A percentile compares a stretch with the other conserved stretches of the same genome.
Evolutionary conservation across 2,329 filamentous ascomycete species (phyloP).

Genomic region (Ilyonectria destructans): DNA sequence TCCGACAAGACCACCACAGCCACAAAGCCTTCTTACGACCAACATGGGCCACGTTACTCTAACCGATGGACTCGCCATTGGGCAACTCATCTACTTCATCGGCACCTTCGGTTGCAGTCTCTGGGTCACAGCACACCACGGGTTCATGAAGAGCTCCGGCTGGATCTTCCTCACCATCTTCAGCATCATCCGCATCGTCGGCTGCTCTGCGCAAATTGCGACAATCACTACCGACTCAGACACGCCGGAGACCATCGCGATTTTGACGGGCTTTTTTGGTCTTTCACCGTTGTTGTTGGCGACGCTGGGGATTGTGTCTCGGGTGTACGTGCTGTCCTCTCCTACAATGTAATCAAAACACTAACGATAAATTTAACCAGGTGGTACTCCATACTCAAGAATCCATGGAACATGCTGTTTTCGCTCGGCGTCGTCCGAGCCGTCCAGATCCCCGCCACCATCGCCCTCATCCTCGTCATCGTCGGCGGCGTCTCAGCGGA

Average conservation of each 20-base stretch:
- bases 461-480: slow-evolving; percentile 25
- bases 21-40: not conserved
- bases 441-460: slow-evolving; percentile 15
- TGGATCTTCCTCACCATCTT: slow-evolving; percentile 28
- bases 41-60: slow-evolving; percentile 18
- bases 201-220: slow-evolving; percentile 20
- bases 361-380: not conserved
- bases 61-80: slow-evolving; percentile 16
- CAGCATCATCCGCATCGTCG: slow-evolving; percentile 15
- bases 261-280: slow-evolving; percentile 7
- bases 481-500: slow-evolving; percentile 10
- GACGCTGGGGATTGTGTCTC: slow-evolving; percentile 22
- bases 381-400: slow-evolving; percentile 18
- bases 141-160: slow-evolving; percentile 15
- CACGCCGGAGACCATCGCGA: slow-evolving; percentile 7
- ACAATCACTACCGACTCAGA: slow-evolving; percentile 2
- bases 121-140: slow-evolving; percentile 22
- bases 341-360: too few species aligned
- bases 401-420: slow-evolving; percentile 14
- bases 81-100: slow-evolving; percentile 13
- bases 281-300: slow-evolving; percentile 24
- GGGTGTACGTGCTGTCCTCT: slow-evolving; percentile 15
- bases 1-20: not conserved
- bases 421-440: not conserved
- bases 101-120: not conserved